Base-by-base conservation (phyloP, 768 basidiomycete genomes). In the Trametes gibbosa region DNA sequence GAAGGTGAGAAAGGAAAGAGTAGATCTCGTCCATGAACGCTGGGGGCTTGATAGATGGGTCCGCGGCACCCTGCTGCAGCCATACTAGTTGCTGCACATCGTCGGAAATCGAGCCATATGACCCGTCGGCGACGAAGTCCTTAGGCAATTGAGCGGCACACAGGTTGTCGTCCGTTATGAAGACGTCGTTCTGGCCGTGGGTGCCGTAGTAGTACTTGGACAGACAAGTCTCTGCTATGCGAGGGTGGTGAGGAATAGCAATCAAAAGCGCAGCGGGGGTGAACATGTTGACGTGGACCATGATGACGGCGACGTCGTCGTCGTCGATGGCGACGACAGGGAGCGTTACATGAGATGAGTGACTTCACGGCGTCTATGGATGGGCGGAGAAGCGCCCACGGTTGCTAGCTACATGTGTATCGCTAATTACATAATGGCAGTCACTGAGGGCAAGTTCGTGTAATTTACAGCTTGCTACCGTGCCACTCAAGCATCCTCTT, bases 11-110 rank as follows among this genome's bases (percentile, higher is more conserved):
- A 35, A 65, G 47, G 58, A 63, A 63, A 14, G 41, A 49, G 40
- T 48, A 42, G 29, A 65, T 37, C 34, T 63, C 59, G 24, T 70
- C 64, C 25, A 57, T 59, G 61, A 66, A 69, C n/a, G 70, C 56
- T 41, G 72, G 65, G 16, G 69, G 70, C 41, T 68, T 59, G 23
- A 86, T 68, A n/a, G 72, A 57, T 8, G 66, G 61, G 27, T 87
- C 85, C 45, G 86, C 67, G 9, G 79, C 75, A 35, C 79, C 73
- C 56, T 85, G 79, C 61, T 86, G 79, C 6, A 88, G 61, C 87
- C 85, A 87, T 5, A 86, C 79, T 24, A 87, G 79, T 53, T 81
- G 79, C 29, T 76, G 34, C 34, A 68, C 64, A 50, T 29, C 47
- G 5, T 40, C 23, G 2, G 24, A 5, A 1, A 62, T 46, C 8